Evolutionary conservation across 2,329 filamentous ascomycete genomes (phyloP).

Genomic region (Colletotrichum sp.): DNA sequence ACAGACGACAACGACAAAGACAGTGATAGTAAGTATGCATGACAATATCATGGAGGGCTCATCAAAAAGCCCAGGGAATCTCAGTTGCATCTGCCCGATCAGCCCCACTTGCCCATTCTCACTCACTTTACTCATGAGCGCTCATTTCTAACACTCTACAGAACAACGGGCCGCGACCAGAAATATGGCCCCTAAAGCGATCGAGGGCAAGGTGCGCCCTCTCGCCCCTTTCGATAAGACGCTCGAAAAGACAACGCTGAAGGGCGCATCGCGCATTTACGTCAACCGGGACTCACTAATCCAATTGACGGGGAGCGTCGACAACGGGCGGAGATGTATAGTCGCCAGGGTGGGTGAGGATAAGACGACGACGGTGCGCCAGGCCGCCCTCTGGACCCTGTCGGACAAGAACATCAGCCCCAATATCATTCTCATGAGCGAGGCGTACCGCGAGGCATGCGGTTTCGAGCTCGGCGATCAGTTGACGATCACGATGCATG

Average conservation of each 20-base stretch:
- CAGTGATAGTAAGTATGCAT: background rate
- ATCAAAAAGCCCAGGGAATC: background rate
- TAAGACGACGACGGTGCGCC: conserved; percentile 33
- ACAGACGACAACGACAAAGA: background rate
- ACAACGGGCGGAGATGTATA: conserved; percentile 47
- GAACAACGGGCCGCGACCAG: background rate
- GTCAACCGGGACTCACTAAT: conserved; percentile 53
- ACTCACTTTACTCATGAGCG: background rate
- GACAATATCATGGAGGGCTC: background rate
- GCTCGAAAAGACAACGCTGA: conserved; percentile 46
- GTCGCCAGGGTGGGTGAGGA: conserved; percentile 35
- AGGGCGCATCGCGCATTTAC: conserved; percentile 52
- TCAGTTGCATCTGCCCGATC: background rate
- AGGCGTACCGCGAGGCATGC: conserved; percentile 74
- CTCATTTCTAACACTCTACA: background rate
- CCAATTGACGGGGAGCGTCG: conserved; percentile 46
- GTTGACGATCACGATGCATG: conserved; percentile 62
- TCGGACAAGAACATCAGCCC: conserved; percentile 68
- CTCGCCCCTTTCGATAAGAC: conserved; percentile 39
- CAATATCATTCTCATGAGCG: conserved; percentile 74
- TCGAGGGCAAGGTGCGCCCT: conserved; percentile 41
- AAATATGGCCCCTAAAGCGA: conserved; percentile 2
- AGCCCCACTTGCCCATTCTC: background rate
- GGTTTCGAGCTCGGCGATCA: conserved; percentile 75
- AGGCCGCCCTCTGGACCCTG: conserved; percentile 56